Base-by-base conservation (phyloP, 2,329 filamentous ascomycete genomes). In the Hymenoscyphus repandus region DNA sequence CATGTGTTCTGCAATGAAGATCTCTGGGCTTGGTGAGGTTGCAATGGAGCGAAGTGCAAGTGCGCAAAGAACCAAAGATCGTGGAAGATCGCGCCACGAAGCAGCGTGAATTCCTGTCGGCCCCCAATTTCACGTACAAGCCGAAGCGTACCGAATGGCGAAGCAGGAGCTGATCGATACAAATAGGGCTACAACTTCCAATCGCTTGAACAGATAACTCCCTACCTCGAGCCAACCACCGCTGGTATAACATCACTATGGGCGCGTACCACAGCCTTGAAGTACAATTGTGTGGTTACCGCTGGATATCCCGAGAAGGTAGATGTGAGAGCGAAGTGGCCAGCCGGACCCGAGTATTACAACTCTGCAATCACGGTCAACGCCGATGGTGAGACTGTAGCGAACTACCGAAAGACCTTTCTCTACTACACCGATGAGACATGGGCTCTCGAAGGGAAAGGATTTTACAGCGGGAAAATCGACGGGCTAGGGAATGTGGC, bases 231-330 rank as follows among this genome's bases (percentile, higher is more conserved):
- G 62, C 77, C 74, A 0, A 79, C 79, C 0, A 76, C 78, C 5
- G 72, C 78, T 0, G 88, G 88, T 0, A 80, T 86, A 47, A 83
- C 77, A 6, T 83, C 86, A 0, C 67, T 85, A 17, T 93, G 88
- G 88, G 86, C 87, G 0, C 73, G 80, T 34, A 80, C 76, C 0
- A 79, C 76, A 0, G 88, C 88, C 0, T 70, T 80, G 18, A 82
- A 82, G 58, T 74, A 86, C 61, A 74, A 83, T 52, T 90, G 86
- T 61, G 70, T 76, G 45, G 85, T 92, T 0, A 77, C 80, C 0
- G 80, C 82, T 1, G 88, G 88, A 0, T 93, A 92, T 49, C 88
- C 88, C 0, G 88, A 93, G 51, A 80, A 78, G 58, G 78, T 77
- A 0, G 80, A 84, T 45, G 61, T 76, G 0, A 64, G 70, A 0